Evolutionary conservation across 371 early-diverging fungal genomes (phyloP).

Genomic region (Syncephalastrum racemosum): DNA sequence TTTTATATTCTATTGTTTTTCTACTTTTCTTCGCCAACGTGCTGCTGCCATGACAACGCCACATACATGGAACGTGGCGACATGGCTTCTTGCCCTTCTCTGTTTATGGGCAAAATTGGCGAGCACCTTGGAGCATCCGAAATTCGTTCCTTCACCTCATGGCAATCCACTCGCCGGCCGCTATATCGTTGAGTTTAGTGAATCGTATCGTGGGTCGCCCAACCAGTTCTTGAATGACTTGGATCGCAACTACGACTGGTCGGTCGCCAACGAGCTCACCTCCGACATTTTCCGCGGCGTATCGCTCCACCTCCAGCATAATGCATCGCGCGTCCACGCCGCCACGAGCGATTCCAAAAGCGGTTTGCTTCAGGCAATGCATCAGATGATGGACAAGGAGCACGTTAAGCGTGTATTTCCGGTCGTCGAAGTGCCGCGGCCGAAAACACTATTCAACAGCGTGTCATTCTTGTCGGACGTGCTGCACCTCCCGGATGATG

Average conservation of each 20-base stretch:
- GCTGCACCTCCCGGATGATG: conserved; percentile 2
- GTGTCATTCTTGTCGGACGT: neutral
- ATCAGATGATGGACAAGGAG: conserved; percentile 17
- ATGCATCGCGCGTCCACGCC: neutral
- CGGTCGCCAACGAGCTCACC: conserved; percentile 26
- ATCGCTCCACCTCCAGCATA: conserved; percentile 24
- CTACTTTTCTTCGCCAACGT: too few relatives aligned
- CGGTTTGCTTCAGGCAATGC: conserved; percentile 4
- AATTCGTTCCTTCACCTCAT: conserved; percentile 19
- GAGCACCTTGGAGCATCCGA: conserved; percentile 9
- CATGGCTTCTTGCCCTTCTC: too few relatives aligned
- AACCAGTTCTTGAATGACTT: conserved; percentile 23
- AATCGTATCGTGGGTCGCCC: conserved; percentile 22
- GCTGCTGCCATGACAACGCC: too few relatives aligned
- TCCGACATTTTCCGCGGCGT: conserved; percentile 37
- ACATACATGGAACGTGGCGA: too few relatives aligned
- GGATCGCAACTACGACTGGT: conserved; percentile 23
- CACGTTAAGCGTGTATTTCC: conserved; percentile 36
- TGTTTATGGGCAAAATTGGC: too few relatives aligned
- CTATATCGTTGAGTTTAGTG: conserved; percentile 39
- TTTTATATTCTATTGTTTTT: too few relatives aligned
- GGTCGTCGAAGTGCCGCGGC: conserved; percentile 33
- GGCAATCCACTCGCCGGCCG: conserved; percentile 32
- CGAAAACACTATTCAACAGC: conserved; percentile 6
- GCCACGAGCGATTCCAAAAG: neutral